Conservation (phyloP, 2,329 filamentous ascomycete species). For the Botryosphaeria dothidea region DNA sequence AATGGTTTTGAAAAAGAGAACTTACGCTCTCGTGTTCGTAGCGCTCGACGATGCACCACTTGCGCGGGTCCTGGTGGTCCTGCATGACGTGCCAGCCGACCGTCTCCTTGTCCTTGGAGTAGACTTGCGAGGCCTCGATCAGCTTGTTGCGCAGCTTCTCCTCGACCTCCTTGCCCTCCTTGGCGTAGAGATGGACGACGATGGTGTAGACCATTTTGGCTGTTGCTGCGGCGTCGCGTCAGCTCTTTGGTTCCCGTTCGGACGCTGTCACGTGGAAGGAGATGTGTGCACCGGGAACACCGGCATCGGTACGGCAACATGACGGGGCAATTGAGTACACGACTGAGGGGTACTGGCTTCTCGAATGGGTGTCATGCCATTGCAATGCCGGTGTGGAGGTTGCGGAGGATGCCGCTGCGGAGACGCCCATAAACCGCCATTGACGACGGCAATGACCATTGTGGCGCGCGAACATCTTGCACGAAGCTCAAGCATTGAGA, state of each 20-base stretch:
- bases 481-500: neutral
- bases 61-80: slow-evolving; percentile 65
- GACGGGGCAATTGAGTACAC: no score
- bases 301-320: no score
- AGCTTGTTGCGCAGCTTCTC: slow-evolving; percentile 70
- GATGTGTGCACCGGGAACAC: no score
- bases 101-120: slow-evolving; percentile 70
- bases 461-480: neutral
- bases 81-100: slow-evolving; percentile 77
- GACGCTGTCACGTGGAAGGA: no score
- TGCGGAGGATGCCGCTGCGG: neutral
- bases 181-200: slow-evolving; percentile 69
- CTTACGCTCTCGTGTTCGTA: slow-evolving; percentile 66
- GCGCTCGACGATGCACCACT: slow-evolving; percentile 75
- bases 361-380: no score
- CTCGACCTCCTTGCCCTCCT: slow-evolving; percentile 64
- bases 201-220: slow-evolving; percentile 67
- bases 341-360: no score
- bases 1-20: slow-evolving; percentile 19
- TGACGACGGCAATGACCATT: neutral
- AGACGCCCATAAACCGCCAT: neutral
- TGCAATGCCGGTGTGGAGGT: no score
- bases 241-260: neutral
- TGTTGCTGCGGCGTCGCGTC: neutral
- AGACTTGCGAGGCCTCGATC: slow-evolving; percentile 71